A percentile compares a stretch with the other conserved stretches of the same genome.
These are phyloP conservation scores for Primulina eburnea DNA, from an alignment of 257 asterid species.

Conservation along the genomic window DNA sequence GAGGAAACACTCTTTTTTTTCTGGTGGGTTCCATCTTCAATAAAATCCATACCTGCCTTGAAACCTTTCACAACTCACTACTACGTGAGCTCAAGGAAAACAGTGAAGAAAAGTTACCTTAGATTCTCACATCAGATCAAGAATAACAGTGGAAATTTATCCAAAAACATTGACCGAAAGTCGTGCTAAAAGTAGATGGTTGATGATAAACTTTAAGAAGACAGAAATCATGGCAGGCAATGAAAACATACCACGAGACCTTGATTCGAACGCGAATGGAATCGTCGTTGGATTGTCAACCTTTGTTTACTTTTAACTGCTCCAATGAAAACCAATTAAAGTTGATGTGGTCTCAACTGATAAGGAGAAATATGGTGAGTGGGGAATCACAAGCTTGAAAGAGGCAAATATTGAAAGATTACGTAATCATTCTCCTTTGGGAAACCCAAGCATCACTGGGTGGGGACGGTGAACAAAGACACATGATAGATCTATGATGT, in stretches of 20 bases:
- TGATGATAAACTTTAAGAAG: constrained; percentile 17
- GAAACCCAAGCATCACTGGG: constrained; percentile 51
- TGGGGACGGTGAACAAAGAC: constrained; percentile 42
- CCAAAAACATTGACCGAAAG: constrained; percentile 17
- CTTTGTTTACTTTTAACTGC: constrained; percentile 31
- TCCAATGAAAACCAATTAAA: constrained; percentile 34
- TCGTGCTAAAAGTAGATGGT: constrained; percentile 17
- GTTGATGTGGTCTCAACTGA: constrained; percentile 38
- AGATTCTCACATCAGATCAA: constrained; percentile 12
- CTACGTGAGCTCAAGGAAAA: constrained; percentile 22
- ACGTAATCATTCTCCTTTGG: constrained; percentile 45
- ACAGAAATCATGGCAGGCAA: constrained; percentile 38
- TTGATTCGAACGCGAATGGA: constrained; percentile 36
- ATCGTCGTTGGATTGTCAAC: constrained; percentile 37
- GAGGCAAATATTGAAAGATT: constrained; percentile 49
- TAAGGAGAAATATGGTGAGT: constrained; percentile 41
- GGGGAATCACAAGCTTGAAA: constrained; percentile 60
- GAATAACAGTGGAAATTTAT: constrained; percentile 26
- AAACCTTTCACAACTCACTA: constrained; percentile 25
- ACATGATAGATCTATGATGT: constrained; percentile 37
- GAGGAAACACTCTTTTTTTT: constrained; percentile 22
- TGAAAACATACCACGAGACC: constrained; percentile 23
- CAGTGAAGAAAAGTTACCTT: constrained; percentile 20
- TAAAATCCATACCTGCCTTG: constrained; percentile 32
- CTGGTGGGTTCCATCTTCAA: constrained; percentile 32